Base-by-base conservation (phyloP, 2,329 filamentous ascomycete genomes). In the Periconia sp. region DNA sequence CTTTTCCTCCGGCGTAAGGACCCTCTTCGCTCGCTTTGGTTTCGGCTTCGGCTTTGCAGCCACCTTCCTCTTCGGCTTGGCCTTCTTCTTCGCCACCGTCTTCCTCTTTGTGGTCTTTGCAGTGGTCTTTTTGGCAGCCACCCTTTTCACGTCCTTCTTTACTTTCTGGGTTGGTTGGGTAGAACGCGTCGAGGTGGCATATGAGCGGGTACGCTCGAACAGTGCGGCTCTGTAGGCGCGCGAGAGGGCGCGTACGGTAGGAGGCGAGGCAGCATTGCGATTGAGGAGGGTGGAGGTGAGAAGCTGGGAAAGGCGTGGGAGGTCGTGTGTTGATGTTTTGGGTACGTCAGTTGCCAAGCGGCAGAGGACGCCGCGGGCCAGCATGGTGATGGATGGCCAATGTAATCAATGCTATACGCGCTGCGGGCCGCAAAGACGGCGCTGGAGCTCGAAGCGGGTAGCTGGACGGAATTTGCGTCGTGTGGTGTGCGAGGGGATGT, bases 311-410 rank as follows among this genome's bases (percentile, higher is more conserved):
- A 68, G 57, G 50, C 65, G 65, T 35, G 65, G 52, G 43, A 70
- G 59, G 56, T 67, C 52, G 61, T 62, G 65, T 54, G 66, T 53
- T 46, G 59, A 54, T 61, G 59, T 60, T 57, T 57, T 66, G 55
- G 65, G 59, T 32, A 58, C 54, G 43, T 65, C 59, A 24, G 57
- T 59, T 45, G 65, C 61, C 54, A 69, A 53, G 57, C 66, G 68
- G 47, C 56, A 58, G 55, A 71, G 59, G 42, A 61, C 48, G 52
- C 63, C 54, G 54, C 62, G 64, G 47, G 63, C 61, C 48, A 70
- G 57, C 68, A 71, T 71, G 16, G 56, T 39, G 48, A 40, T 15
- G 38, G n/a, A 33, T 19, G 46, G 41, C 39, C 22, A 30, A 26
- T 24, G 22, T 5, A 29, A 18, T 41, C 31, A 37, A 28, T 23